Evolutionary conservation across 208 protist species (phyloP).

Genomic region (Crithidia brevicula): DNA sequence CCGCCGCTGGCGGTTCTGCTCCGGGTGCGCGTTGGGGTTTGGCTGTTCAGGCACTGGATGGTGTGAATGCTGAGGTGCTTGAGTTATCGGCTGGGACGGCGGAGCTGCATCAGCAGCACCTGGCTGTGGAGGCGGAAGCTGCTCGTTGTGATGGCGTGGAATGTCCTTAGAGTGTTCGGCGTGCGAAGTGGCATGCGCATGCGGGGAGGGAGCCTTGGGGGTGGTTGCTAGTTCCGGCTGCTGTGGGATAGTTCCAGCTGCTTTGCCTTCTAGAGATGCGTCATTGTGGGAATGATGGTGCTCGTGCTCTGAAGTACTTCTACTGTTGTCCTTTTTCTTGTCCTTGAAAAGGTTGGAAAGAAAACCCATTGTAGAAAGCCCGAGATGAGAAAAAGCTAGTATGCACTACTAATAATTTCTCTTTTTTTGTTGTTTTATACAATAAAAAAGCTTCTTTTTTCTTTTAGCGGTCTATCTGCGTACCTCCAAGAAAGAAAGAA

Average conservation of each 20-base stretch:
- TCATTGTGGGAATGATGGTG: constrained; percentile 11
- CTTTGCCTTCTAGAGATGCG: neutral
- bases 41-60: neutral
- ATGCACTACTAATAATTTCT: no score
- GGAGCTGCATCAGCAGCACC: neutral
- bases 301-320: constrained; percentile 11
- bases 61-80: neutral
- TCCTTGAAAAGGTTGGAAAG: constrained; percentile 27
- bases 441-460: no score
- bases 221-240: neutral
- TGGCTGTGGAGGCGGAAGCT: neutral
- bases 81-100: neutral
- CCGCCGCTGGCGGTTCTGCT: constrained; percentile 1
- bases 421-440: no score
- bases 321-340: constrained; percentile 18
- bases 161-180: constrained; percentile 15
- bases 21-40: neutral
- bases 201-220: constrained; percentile 1
- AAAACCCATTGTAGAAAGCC: constrained; percentile 33
- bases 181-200: neutral
- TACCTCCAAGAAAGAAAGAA: no score
- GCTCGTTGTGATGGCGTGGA: constrained; percentile 11
- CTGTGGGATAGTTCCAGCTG: neutral
- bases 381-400: no score
- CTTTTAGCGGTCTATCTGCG: no score